A percentile compares a stretch with the other conserved stretches of the same genome.
phyloP scores from a whole-genome alignment of 2,329 filamentous ascomycete genomes.

The Emydomyces testavorans region DNA sequence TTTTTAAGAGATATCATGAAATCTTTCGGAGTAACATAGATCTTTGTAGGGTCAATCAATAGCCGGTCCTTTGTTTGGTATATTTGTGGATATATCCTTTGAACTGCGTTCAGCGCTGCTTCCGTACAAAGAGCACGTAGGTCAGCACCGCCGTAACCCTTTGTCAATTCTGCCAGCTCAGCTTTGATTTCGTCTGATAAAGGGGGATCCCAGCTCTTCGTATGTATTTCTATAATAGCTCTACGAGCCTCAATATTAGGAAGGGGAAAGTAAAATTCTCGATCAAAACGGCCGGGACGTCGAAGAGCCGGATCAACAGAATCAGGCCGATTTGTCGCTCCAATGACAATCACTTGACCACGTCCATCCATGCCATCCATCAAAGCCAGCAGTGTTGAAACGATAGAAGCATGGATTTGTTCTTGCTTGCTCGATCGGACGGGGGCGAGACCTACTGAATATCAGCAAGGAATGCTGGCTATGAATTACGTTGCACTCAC shows the following conservation, averaged over 20 bases:
- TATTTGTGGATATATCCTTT: slow-evolving; percentile 91
- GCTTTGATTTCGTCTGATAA: slow-evolving; percentile 68
- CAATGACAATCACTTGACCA: slow-evolving; percentile 95
- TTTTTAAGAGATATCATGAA: slow-evolving; percentile 97
- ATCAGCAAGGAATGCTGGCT: background rate
- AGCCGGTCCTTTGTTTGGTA: slow-evolving; percentile 85
- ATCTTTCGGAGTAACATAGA: slow-evolving; percentile 80
- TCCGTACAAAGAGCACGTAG: slow-evolving; percentile 89
- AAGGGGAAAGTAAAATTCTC: slow-evolving; percentile 95
- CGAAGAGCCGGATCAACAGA: slow-evolving; percentile 95
- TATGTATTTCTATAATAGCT: slow-evolving; percentile 89
- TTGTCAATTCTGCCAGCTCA: slow-evolving; percentile 71
- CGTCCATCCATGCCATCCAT: slow-evolving; percentile 99
- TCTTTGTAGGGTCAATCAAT: slow-evolving; percentile 71
- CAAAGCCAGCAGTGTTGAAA: slow-evolving; percentile 80
- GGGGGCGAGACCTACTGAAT: slow-evolving; percentile 54
- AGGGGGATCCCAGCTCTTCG: slow-evolving; percentile 74
- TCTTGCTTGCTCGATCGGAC: slow-evolving; percentile 97
- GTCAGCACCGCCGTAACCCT: slow-evolving; percentile 94
- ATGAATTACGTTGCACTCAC: slow-evolving; percentile 31
- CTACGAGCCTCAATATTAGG: slow-evolving; percentile 69
- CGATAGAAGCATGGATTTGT: slow-evolving; percentile 96
- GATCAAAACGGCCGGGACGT: slow-evolving; percentile 92
- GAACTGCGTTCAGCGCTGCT: slow-evolving; percentile 87
- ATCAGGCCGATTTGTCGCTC: slow-evolving; percentile 97